Base-by-base conservation (phyloP, 805 yeast species). In the Candida koratica region DNA sequence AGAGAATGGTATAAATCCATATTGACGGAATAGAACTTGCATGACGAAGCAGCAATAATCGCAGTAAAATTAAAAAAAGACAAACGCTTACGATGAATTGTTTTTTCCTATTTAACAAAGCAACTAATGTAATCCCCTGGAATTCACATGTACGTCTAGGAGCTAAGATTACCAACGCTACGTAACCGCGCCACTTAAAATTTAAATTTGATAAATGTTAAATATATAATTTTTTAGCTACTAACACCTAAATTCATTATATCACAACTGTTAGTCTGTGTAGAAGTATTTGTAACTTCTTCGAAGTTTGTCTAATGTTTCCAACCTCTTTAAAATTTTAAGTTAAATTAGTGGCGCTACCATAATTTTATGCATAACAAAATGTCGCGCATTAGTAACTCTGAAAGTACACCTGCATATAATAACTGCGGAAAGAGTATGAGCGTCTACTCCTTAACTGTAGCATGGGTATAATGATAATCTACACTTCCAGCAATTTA, bases 31-130 rank as follows among this genome's bases (percentile, higher is more conserved):
- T 29, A 13, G 32, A 19, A 18, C 14, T 29, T 29, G 32, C 32
- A 19, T 29, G 5, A n/a, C 3, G 7, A 19, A 29, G 3, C 8
- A 29, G 32, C 5, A 29, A 29, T 23, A 19, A 18, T 29, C 13
- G 9, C 25, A 23, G 32, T 12, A 19, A 25, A n/a, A 8, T 29
- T 29, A 19, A 12, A 29, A 20, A 29, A 29, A 12, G 17, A 19
- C 32, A n/a, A 29, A 23, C 20, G 32, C 32, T 19, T 29, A 29
- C 32, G 32, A 29, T 29, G 32, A 19, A 29, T 29, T 29, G 32
- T 29, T 12, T 19, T 20, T 19, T 3, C 32, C 14, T 25, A 12
- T 8, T 4, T 19, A 29, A 29, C 32, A 29, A 29, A 19, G 32
- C 25, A 29, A 19, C 20, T 3, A 13, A 4, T 19, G 14, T 29